phyloP scores from a whole-genome alignment of 1,284 basidiomycete genomes.

The Rhodotorula mucilaginosa region DNA sequence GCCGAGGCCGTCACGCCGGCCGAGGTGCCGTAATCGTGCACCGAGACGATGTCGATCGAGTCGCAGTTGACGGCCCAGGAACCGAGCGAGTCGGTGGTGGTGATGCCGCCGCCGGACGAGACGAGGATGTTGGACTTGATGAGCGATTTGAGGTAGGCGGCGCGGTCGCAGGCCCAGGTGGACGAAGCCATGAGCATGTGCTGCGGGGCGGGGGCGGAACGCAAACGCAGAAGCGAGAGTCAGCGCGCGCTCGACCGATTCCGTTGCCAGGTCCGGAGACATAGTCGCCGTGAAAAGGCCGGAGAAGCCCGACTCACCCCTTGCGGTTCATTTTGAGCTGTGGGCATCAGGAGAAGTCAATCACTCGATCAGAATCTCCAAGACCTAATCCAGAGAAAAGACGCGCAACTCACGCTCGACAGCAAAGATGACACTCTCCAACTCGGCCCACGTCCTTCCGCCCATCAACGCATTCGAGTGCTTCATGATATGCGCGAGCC shows the following conservation, averaged over 20 bases:
- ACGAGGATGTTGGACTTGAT: conserved; percentile 38
- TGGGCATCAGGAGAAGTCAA: conserved; percentile 36
- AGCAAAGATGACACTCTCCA: conserved; percentile 55
- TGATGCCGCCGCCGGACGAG: conserved; percentile 50
- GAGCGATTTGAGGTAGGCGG: conserved; percentile 48
- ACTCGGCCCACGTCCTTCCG: conserved; percentile 52
- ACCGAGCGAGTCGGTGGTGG: conserved; percentile 49
- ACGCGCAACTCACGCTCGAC: conserved; percentile 26
- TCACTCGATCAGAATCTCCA: background rate
- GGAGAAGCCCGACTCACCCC: conserved; percentile 10
- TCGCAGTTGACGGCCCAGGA: conserved; percentile 49
- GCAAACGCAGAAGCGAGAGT: background rate
- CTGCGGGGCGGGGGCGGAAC: conserved; percentile 31
- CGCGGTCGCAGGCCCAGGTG: conserved; percentile 52
- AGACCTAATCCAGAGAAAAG: background rate
- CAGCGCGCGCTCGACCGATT: background rate
- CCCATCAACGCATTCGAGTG: conserved; percentile 53
- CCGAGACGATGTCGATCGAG: conserved; percentile 51
- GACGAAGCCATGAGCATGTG: conserved; percentile 45
- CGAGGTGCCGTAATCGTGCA: conserved; percentile 52
- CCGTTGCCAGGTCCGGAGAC: too few relatives aligned
- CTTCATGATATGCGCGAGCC: conserved; percentile 46
- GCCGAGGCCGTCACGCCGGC: conserved; percentile 46
- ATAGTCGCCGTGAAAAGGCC: too few relatives aligned
- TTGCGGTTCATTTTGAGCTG: conserved; percentile 54